These are phyloP conservation scores for Cerrena zonata DNA, from an alignment of 1,284 basidiomycete genomes.

Conservation along the genomic window DNA sequence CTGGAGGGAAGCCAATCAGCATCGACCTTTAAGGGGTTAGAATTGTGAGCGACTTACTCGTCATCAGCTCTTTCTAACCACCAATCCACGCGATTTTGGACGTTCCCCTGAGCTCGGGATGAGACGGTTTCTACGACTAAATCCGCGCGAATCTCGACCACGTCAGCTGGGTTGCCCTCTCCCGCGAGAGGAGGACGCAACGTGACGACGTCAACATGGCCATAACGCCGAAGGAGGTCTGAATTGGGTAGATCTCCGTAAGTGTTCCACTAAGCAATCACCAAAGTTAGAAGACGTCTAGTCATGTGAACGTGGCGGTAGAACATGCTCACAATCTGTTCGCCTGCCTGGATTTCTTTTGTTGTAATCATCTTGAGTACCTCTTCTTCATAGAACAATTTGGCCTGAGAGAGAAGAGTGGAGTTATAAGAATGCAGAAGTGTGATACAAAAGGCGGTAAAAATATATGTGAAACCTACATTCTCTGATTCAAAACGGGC, in stretches of 20 bases:
- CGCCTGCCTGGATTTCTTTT: constrained; percentile 66
- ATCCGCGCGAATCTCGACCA: constrained; percentile 81
- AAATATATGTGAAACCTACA: no score
- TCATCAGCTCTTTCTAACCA: constrained; percentile 87
- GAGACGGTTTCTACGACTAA: constrained; percentile 55
- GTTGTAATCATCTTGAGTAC: constrained; percentile 80
- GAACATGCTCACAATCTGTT: constrained; percentile 72
- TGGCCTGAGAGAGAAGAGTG: constrained; percentile 48
- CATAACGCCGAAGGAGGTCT: constrained; percentile 90
- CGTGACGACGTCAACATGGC: constrained; percentile 80
- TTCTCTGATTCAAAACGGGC: constrained; percentile 84
- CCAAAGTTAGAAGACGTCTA: not conserved
- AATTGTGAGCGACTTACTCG: constrained; percentile 58
- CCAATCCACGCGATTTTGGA: constrained; percentile 73
- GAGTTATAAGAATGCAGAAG: not conserved
- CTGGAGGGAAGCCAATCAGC: constrained; percentile 33
- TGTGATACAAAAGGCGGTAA: not conserved
- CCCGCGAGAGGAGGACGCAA: constrained; percentile 34
- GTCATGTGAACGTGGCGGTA: not conserved
- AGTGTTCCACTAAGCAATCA: constrained; percentile 74
- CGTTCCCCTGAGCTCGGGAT: constrained; percentile 22
- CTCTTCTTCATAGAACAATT: constrained; percentile 74
- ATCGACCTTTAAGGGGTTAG: not conserved
- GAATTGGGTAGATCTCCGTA: constrained; percentile 93
- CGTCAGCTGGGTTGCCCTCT: constrained; percentile 77